Percentiles rank a stretch among this genome's conserved stretches.
Evolutionary conservation across 2,329 filamentous ascomycete species (phyloP).

Genomic region (Phialophora expanda): DNA sequence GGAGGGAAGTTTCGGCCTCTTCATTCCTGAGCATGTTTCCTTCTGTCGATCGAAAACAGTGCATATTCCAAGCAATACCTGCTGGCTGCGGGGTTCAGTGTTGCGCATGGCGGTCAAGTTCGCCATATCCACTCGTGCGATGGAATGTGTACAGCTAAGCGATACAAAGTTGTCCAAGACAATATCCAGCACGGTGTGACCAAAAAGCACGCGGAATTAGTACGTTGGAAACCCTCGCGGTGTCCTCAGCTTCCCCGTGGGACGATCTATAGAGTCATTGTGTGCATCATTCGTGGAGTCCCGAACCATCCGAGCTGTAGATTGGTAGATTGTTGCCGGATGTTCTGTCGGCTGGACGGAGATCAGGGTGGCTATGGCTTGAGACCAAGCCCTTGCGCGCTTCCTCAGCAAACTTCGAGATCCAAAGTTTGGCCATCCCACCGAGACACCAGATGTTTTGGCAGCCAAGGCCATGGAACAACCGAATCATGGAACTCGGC

Average conservation of each 20-base stretch:
- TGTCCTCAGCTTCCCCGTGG: neutral
- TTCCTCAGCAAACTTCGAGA: neutral
- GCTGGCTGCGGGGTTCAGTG: neutral
- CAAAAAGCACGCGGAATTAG: neutral
- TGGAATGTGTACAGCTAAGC: neutral
- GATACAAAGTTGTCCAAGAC: neutral
- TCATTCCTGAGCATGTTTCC: neutral
- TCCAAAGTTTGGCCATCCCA: neutral
- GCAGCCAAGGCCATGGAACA: neutral
- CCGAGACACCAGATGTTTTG: neutral
- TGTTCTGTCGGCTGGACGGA: neutral
- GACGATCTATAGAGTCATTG: neutral
- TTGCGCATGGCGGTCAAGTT: neutral
- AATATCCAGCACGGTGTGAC: neutral
- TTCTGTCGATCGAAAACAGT: neutral
- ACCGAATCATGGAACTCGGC: constrained; percentile 2
- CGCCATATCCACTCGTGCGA: neutral
- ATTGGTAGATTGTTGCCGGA: neutral
- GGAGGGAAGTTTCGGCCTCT: neutral
- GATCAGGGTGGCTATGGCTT: neutral
- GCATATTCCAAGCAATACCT: neutral
- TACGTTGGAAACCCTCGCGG: neutral
- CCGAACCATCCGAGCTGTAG: neutral
- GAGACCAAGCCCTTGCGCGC: neutral
- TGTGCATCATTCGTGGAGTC: neutral